Percentiles rank a stretch among this genome's conserved stretches.
Conservation (phyloP, 129 eudicot species). For the Pseudognaphalium luteoalbum region DNA sequence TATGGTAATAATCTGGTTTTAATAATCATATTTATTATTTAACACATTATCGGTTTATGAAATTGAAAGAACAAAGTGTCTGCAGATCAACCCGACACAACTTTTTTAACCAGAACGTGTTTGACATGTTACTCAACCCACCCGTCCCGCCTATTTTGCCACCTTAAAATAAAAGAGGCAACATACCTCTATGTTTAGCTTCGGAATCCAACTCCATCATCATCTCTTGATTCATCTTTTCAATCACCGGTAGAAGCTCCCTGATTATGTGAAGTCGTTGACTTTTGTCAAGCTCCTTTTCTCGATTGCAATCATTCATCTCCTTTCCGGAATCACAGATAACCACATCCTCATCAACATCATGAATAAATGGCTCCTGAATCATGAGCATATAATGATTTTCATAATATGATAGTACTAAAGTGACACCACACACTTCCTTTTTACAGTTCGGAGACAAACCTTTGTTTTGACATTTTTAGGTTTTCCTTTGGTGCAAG, state of each 20-base stretch:
- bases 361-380: constrained; percentile 44
- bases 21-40: background rate
- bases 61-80: background rate
- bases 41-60: background rate
- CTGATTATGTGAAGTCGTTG: constrained; percentile 56
- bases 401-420: background rate
- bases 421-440: background rate
- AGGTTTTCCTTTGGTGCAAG: constrained; percentile 42
- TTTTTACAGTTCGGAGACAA: constrained; percentile 17
- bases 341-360: constrained; percentile 7
- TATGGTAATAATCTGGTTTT: background rate
- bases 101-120: background rate
- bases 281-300: constrained; percentile 43
- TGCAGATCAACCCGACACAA: background rate
- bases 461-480: constrained; percentile 54
- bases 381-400: constrained; percentile 20
- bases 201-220: constrained; percentile 52
- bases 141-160: background rate
- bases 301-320: constrained; percentile 15
- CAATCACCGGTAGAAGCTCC: constrained; percentile 71
- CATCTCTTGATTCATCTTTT: constrained; percentile 54
- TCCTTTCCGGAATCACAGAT: background rate
- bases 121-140: background rate
- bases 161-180: background rate
- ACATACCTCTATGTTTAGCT: constrained; percentile 61